A percentile compares a stretch with the other conserved stretches of the same genome.
Conservation (phyloP, 257 asterid species). For the Echites panduratus region DNA sequence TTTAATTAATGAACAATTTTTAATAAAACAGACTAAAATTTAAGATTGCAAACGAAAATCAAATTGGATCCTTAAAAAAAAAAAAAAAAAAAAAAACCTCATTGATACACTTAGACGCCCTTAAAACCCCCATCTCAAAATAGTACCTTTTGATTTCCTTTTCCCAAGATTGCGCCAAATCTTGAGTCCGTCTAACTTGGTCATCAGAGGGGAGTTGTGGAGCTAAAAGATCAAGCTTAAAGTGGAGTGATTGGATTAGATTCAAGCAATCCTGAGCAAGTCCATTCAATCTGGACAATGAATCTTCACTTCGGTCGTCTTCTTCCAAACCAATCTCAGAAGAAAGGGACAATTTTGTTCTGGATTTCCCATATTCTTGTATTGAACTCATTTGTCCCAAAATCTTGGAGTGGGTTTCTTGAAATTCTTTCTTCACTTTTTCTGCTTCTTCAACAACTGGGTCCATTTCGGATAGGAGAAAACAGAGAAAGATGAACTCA, state of each 20-base stretch:
- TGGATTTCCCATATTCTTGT: constrained; percentile 57
- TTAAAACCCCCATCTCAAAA: neutral
- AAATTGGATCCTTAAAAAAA: neutral
- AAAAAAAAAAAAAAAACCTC: neutral
- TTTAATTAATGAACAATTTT: neutral
- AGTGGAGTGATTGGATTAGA: constrained; percentile 63
- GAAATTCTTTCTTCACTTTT: no score
- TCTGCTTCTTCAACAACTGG: no score
- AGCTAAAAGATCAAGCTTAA: constrained; percentile 84
- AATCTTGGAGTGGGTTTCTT: constrained; percentile 43
- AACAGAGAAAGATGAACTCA: no score
- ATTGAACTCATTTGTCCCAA: constrained; percentile 45
- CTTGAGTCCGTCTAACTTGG: constrained; percentile 56
- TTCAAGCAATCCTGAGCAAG: constrained; percentile 78
- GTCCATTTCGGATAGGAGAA: no score
- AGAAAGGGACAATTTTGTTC: constrained; percentile 16
- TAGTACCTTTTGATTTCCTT: constrained; percentile 57
- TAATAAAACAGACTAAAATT: neutral
- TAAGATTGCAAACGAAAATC: neutral
- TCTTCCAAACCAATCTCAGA: constrained; percentile 21
- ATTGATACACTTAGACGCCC: neutral
- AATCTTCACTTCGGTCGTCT: constrained; percentile 31
- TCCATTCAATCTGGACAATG: constrained; percentile 84
- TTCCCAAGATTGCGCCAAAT: constrained; percentile 68
- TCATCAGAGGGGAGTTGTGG: constrained; percentile 69